A percentile compares a stretch with the other conserved stretches of the same genome.
Conservation (phyloP, 495 filamentous ascomycete species). For the Podospora sp. region DNA sequence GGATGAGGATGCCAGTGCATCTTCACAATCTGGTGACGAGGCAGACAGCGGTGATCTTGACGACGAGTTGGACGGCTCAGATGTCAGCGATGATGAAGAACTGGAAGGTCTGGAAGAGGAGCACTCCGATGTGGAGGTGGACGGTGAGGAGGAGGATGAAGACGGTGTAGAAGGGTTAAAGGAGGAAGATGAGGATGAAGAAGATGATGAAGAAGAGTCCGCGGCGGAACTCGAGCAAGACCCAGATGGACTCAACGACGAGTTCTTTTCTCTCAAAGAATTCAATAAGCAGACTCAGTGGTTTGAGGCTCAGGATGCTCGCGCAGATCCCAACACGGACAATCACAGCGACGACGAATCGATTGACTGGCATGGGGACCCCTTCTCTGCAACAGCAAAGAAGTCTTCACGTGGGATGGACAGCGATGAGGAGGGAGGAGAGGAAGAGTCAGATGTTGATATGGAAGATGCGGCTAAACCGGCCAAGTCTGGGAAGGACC, state of each 20-base stretch:
- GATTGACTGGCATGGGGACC: conserved; percentile 81
- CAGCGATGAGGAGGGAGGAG: conserved; percentile 26
- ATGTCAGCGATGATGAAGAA: conserved; percentile 44
- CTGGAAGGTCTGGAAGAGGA: conserved; percentile 31
- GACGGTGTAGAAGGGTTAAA: conserved; percentile 9
- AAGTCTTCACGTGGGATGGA: not conserved
- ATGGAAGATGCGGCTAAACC: conserved; percentile 22
- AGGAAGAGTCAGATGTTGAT: conserved; percentile 49
- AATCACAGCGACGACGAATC: conserved; percentile 73
- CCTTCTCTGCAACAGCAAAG: conserved; percentile 38
- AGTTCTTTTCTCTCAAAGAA: conserved; percentile 96
- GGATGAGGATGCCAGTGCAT: conserved; percentile 31
- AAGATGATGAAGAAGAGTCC: conserved; percentile 39
- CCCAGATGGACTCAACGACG: conserved; percentile 76
- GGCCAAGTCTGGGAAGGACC: conserved; percentile 4
- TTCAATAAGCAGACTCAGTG: conserved; percentile 93
- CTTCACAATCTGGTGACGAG: conserved; percentile 32
- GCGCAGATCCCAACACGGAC: conserved; percentile 63
- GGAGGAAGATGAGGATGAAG: conserved; percentile 33
- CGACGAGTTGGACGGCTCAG: conserved; percentile 43
- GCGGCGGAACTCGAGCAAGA: conserved; percentile 52
- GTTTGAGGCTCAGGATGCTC: conserved; percentile 78
- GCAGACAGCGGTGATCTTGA: conserved; percentile 43
- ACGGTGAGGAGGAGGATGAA: conserved; percentile 32
- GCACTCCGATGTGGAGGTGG: conserved; percentile 22